A percentile compares a stretch with the other conserved stretches of the same genome.
Evolutionary conservation across 1,139 yeast genomes (phyloP).

Genomic region (Dujonia santamariae): DNA sequence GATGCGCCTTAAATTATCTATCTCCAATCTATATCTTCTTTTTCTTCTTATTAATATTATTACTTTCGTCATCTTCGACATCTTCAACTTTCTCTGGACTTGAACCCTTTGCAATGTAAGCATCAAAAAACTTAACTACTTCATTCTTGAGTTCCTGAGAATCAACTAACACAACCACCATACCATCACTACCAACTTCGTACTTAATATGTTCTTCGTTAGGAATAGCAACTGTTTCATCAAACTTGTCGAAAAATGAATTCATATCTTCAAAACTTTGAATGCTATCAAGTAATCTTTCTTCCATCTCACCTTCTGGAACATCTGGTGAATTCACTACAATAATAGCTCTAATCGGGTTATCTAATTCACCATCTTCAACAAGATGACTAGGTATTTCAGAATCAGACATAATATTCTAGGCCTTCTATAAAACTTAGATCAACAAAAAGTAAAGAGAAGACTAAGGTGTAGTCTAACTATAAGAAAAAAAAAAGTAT

Average conservation of each 20-base stretch:
- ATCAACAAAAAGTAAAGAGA: background rate
- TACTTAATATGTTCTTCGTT: slow-evolving; percentile 66
- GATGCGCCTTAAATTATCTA: too few species aligned
- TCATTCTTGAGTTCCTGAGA: slow-evolving; percentile 25
- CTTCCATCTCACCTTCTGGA: slow-evolving; percentile 54
- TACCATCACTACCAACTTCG: slow-evolving; percentile 71
- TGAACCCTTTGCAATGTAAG: slow-evolving; percentile 17
- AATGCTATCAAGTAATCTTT: slow-evolving; percentile 42
- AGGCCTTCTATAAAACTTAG: too few species aligned
- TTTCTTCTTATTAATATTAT: slow-evolving; percentile 1
- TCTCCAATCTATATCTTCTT: slow-evolving; percentile 4
- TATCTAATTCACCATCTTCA: slow-evolving; percentile 34
- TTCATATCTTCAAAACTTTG: slow-evolving; percentile 51
- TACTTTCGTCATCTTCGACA: slow-evolving; percentile 11
- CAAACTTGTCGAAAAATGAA: slow-evolving; percentile 60
- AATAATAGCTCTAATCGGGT: slow-evolving; percentile 40
- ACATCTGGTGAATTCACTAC: slow-evolving; percentile 33
- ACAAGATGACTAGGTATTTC: slow-evolving; percentile 11
- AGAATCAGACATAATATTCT: slow-evolving; percentile 9
- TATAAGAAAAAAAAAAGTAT: too few species aligned
- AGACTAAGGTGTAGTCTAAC: background rate
- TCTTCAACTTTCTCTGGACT: slow-evolving; percentile 9
- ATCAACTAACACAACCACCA: slow-evolving; percentile 59
- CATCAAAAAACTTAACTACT: slow-evolving; percentile 37
- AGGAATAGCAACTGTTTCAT: slow-evolving; percentile 58